Evolutionary conservation across 164 flowering plant species (phyloP).

Genomic region (Dillenia suffruticosa): DNA sequence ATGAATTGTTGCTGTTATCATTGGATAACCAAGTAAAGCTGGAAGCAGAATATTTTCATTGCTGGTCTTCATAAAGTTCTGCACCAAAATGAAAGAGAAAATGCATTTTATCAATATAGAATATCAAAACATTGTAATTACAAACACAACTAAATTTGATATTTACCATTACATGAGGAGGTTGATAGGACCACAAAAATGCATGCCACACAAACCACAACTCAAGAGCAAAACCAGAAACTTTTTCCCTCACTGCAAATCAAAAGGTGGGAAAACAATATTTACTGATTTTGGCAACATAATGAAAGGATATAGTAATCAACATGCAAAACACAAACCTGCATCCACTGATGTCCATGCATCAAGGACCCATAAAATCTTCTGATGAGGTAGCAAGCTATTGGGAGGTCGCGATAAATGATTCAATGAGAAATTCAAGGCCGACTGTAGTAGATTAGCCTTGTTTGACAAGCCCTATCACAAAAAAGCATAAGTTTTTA

Average conservation of each 20-base stretch:
- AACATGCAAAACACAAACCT: conserved; percentile 33
- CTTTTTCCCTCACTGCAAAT: conserved; percentile 38
- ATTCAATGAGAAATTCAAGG: conserved; percentile 48
- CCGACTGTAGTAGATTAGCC: conserved; percentile 31
- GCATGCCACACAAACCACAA: conserved; percentile 96
- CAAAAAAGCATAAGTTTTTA: conserved; percentile 2
- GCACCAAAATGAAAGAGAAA: conserved; percentile 10
- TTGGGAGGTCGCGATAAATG: conserved; percentile 73
- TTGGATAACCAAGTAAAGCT: conserved; percentile 47
- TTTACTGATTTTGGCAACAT: neutral
- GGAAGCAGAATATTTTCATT: conserved; percentile 27
- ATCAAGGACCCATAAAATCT: conserved; percentile 64
- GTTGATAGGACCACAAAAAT: conserved; percentile 51
- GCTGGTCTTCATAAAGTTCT: conserved; percentile 27
- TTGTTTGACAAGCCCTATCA: conserved; percentile 35
- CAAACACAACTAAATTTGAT: neutral
- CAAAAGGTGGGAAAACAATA: neutral
- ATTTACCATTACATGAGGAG: conserved; percentile 33
- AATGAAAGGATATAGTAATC: neutral
- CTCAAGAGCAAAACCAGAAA: conserved; percentile 63
- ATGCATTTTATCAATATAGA: conserved; percentile 1
- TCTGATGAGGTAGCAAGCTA: conserved; percentile 66
- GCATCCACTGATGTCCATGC: conserved; percentile 48
- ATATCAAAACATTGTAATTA: neutral
- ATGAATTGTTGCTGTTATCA: conserved; percentile 30